Conservation (phyloP, 208 protist genomes). For the Wallacemonas rigidus region DNA sequence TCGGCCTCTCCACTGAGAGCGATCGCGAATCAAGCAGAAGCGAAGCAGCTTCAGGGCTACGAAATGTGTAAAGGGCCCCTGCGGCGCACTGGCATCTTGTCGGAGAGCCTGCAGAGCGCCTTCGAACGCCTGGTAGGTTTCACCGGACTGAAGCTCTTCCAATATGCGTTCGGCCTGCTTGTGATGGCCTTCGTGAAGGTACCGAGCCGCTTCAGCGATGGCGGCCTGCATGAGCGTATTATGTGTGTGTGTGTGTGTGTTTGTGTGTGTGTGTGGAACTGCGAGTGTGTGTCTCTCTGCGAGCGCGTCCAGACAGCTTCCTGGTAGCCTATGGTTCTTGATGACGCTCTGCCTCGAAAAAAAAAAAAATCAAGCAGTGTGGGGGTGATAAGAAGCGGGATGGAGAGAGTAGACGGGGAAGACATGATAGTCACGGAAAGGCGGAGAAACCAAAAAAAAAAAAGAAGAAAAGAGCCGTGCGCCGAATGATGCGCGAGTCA, state of each 20-base stretch:
- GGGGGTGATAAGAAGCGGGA: no score
- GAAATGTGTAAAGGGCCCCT: slow-evolving; percentile 64
- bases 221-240: slow-evolving; percentile 34
- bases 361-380: no score
- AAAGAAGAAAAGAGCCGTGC: no score
- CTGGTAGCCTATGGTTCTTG: no score
- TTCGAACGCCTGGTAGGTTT: slow-evolving; percentile 37
- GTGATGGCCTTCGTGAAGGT: slow-evolving; percentile 62
- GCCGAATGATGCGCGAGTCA: no score
- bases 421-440: no score
- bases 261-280: not conserved
- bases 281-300: not conserved
- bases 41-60: slow-evolving; percentile 61
- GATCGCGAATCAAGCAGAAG: slow-evolving; percentile 51
- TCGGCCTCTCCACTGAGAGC: slow-evolving; percentile 14
- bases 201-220: slow-evolving; percentile 52
- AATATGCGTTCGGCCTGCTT: slow-evolving; percentile 43
- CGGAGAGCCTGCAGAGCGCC: slow-evolving; percentile 20
- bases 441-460: no score
- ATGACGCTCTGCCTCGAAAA: no score
- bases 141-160: slow-evolving; percentile 38
- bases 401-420: no score
- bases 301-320: no score
- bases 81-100: slow-evolving; percentile 12
- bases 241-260: slow-evolving; percentile 5